phyloP scores from a whole-genome alignment of 164 flowering plant species.

The Nymphaea thermarum region DNA sequence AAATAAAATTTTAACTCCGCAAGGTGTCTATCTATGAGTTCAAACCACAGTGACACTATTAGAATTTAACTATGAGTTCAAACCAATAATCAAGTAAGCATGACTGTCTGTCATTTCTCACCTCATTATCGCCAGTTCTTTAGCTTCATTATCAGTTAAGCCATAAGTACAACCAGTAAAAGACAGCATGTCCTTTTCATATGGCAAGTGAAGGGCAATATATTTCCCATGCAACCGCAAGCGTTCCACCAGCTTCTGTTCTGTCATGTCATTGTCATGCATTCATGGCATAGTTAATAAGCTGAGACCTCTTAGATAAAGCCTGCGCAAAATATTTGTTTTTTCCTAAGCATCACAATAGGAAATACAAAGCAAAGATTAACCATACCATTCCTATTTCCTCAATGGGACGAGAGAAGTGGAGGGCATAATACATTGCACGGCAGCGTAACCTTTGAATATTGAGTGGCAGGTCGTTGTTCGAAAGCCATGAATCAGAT shows the following conservation, averaged over 20 bases:
- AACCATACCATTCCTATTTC: constrained; percentile 68
- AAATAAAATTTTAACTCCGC: constrained; percentile 56
- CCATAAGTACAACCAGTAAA: constrained; percentile 93
- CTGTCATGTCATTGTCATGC: constrained; percentile 71
- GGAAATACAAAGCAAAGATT: not conserved
- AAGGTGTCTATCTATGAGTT: constrained; percentile 68
- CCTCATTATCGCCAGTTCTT: constrained; percentile 82
- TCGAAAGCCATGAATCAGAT: constrained; percentile 92
- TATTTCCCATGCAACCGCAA: constrained; percentile 60
- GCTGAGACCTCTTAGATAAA: constrained; percentile 63
- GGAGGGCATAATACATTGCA: constrained; percentile 78
- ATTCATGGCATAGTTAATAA: constrained; percentile 69
- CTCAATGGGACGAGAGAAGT: constrained; percentile 76
- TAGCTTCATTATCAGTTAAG: constrained; percentile 63
- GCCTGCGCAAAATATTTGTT: no score
- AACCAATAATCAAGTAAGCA: no score
- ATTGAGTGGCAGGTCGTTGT: constrained; percentile 87
- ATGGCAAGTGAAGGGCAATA: constrained; percentile 88
- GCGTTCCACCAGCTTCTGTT: constrained; percentile 97
- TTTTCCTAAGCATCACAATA: not conserved
- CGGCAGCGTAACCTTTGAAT: constrained; percentile 93
- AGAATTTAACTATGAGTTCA: no score
- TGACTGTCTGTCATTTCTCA: constrained; percentile 19
- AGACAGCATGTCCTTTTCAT: constrained; percentile 94
- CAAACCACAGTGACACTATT: not conserved